These are phyloP conservation scores for Neurospora discreta DNA, from an alignment of 495 filamentous ascomycete species.

Conservation along the genomic window DNA sequence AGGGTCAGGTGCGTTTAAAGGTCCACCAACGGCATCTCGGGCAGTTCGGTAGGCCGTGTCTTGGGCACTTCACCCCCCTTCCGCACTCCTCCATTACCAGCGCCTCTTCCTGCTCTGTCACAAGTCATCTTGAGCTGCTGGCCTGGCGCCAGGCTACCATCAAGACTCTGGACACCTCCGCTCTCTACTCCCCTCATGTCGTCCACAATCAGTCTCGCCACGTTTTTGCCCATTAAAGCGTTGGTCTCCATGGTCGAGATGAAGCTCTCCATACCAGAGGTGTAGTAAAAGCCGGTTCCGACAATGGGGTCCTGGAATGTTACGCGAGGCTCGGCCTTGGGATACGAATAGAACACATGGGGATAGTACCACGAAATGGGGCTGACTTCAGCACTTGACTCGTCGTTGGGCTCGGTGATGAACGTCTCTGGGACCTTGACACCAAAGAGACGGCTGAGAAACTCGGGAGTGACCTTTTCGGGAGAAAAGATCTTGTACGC, in stretches of 20 bases:
- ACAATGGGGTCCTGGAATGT: constrained; percentile 78
- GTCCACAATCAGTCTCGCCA: constrained; percentile 67
- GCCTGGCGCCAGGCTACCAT: not conserved
- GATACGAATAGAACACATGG: constrained; percentile 69
- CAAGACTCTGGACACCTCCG: not conserved
- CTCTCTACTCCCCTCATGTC: constrained; percentile 21
- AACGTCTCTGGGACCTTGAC: constrained; percentile 29
- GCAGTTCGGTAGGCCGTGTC: constrained; percentile 1
- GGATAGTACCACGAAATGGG: constrained; percentile 70
- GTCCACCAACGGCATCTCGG: not conserved
- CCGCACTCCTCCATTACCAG: not conserved
- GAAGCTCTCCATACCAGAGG: constrained; percentile 85
- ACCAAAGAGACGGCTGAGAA: constrained; percentile 44
- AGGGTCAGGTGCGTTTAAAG: not conserved
- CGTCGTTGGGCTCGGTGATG: not conserved
- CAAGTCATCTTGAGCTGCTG: constrained; percentile 2
- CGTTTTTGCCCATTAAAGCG: constrained; percentile 89
- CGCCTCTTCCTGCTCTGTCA: constrained; percentile 1
- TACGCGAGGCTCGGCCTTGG: constrained; percentile 66
- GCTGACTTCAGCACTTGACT: constrained; percentile 8
- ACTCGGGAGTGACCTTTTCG: constrained; percentile 47
- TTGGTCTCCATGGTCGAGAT: constrained; percentile 98
- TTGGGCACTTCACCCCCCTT: constrained; percentile 2
- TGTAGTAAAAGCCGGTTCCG: constrained; percentile 69
- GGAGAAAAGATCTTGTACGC: constrained; percentile 97